Conservation (phyloP, 2,329 filamentous ascomycete species). For the Capronia coronata region DNA sequence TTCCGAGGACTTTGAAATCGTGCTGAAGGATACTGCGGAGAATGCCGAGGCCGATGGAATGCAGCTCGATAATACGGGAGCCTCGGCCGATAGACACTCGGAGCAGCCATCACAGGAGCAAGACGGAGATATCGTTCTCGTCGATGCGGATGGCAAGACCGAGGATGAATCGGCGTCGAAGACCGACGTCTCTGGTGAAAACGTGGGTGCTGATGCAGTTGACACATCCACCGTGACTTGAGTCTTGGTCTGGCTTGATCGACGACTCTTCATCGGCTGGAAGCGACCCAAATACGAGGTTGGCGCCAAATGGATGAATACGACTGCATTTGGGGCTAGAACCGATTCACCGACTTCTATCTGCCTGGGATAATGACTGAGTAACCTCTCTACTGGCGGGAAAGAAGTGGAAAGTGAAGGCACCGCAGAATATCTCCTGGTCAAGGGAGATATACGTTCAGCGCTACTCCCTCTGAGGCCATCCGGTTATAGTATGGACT, state of each 20-base stretch:
- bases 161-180: slow-evolving; percentile 14
- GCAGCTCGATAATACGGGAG: slow-evolving; percentile 14
- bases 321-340: no score
- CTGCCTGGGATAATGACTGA: no score
- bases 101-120: slow-evolving; percentile 1
- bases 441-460: no score
- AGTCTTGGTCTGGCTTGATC: not conserved
- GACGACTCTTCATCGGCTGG: no score
- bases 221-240: slow-evolving; percentile 8
- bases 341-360: no score
- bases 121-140: slow-evolving; percentile 12
- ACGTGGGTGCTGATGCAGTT: slow-evolving; percentile 8
- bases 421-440: no score
- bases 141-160: slow-evolving; percentile 22
- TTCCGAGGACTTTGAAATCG: slow-evolving; percentile 23
- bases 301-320: no score
- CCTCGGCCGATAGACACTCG: not conserved
- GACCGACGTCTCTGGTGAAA: slow-evolving; percentile 4
- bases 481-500: no score
- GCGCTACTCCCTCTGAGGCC: no score
- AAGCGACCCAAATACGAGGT: no score
- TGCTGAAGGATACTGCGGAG: slow-evolving; percentile 16
- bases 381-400: no score
- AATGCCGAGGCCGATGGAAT: slow-evolving; percentile 17
- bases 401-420: no score